These are phyloP conservation scores for Aspergillus novofumigatus DNA, from an alignment of 2,329 filamentous ascomycete species.

Conservation along the genomic window DNA sequence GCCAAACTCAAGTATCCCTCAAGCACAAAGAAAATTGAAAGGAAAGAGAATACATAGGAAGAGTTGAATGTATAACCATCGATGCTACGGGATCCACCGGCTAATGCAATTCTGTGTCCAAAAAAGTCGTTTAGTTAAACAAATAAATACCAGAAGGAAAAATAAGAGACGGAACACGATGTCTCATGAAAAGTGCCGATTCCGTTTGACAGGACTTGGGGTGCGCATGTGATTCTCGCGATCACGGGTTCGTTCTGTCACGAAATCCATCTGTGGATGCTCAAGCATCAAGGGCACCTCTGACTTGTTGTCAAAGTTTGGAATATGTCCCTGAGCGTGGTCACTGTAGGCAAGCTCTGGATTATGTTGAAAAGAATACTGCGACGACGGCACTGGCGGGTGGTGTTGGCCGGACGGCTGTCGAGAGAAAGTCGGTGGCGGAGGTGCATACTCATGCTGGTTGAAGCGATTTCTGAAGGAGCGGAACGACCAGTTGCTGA, in stretches of 20 bases:
- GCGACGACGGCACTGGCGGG: slow-evolving; percentile 19
- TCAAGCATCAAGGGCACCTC: slow-evolving; percentile 29
- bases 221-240: slow-evolving; percentile 31
- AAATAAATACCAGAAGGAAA: not conserved
- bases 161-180: not conserved
- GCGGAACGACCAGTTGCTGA: slow-evolving; percentile 58
- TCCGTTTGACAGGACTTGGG: slow-evolving; percentile 35
- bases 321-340: slow-evolving; percentile 10
- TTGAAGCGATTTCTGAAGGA: slow-evolving; percentile 42
- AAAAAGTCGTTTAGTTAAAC: not conserved
- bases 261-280: slow-evolving; percentile 27
- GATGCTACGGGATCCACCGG: not conserved
- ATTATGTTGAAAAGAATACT: slow-evolving; percentile 24
- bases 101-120: not conserved
- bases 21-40: not conserved
- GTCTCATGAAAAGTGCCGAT: slow-evolving; percentile 15
- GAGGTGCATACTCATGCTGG: slow-evolving; percentile 26
- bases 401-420: slow-evolving; percentile 21
- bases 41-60: not conserved
- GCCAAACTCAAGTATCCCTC: not conserved
- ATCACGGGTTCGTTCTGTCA: slow-evolving; percentile 28
- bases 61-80: not conserved
- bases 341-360: slow-evolving; percentile 24
- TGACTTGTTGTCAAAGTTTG: slow-evolving; percentile 22
- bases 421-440: slow-evolving; percentile 19